A percentile compares a stretch with the other conserved stretches of the same genome.
Evolutionary conservation across 1,139 yeast species (phyloP).

Genomic region (Yamadazyma pseudoaaseri): DNA sequence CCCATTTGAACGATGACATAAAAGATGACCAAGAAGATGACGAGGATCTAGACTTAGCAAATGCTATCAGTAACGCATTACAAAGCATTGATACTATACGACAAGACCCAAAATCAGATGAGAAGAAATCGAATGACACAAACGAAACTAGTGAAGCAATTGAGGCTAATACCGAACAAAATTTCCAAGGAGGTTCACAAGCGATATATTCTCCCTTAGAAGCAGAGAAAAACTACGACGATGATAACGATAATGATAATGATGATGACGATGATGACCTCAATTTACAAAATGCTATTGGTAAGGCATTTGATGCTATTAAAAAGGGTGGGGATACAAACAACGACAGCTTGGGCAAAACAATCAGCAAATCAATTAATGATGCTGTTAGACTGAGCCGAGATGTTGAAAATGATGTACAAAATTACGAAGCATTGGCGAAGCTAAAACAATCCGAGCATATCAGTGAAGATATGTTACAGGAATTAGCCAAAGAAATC

Average conservation of each 20-base stretch:
- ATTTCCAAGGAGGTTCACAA: neutral
- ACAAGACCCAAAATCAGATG: conserved; percentile 5
- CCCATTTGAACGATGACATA: conserved; percentile 2
- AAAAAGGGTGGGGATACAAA: conserved; percentile 4
- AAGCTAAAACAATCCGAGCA: conserved; percentile 8
- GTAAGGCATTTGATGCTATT: conserved; percentile 35
- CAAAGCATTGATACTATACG: conserved; percentile 16
- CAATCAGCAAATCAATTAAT: neutral
- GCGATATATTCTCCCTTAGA: conserved; percentile 13
- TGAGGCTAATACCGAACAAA: neutral
- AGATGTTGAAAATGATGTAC: too few relatives aligned
- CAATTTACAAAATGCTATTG: conserved; percentile 30
- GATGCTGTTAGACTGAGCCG: neutral
- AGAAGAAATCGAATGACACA: conserved; percentile 2
- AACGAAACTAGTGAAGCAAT: neutral
- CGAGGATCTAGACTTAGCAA: conserved; percentile 20
- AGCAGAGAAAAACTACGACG: conserved; percentile 14
- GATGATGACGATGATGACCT: conserved; percentile 17
- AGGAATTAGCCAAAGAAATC: conserved; percentile 34
- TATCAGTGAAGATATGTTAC: conserved; percentile 25
- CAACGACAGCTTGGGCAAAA: neutral
- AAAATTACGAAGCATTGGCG: neutral
- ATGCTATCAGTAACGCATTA: conserved; percentile 15
- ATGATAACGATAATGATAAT: conserved; percentile 2
- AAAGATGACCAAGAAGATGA: conserved; percentile 11